Evolutionary conservation across 805 yeast genomes (phyloP).

Genomic region (Nakazawaea anatomiae): DNA sequence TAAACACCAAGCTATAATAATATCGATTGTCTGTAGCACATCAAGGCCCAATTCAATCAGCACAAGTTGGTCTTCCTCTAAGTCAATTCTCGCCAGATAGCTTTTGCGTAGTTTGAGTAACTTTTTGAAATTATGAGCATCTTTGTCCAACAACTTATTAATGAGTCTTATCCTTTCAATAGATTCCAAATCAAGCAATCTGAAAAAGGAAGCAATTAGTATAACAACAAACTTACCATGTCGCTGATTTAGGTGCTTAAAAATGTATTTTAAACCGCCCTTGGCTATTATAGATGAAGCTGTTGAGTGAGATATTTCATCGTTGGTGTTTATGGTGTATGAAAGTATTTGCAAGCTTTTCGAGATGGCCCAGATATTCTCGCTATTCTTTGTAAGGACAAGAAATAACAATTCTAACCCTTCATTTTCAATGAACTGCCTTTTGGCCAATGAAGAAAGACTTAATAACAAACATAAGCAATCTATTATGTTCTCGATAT

Average conservation of each 20-base stretch:
- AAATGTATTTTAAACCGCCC: slow-evolving; percentile 10
- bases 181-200: slow-evolving; percentile 10
- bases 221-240: background rate
- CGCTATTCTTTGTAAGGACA: background rate
- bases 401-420: slow-evolving; percentile 10
- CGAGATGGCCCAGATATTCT: slow-evolving; percentile 1
- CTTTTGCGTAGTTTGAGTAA: background rate
- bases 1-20: slow-evolving; percentile 8
- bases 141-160: slow-evolving; percentile 9
- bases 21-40: slow-evolving; percentile 1
- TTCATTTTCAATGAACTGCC: slow-evolving; percentile 11
- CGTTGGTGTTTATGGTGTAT: background rate
- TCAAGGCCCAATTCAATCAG: slow-evolving; percentile 4
- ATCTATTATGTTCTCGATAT: slow-evolving; percentile 10
- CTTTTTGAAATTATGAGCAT: background rate
- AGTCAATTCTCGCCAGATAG: background rate
- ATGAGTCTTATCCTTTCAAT: slow-evolving; percentile 8
- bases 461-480: slow-evolving; percentile 15
- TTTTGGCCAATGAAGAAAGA: slow-evolving; percentile 6
- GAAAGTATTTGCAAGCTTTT: slow-evolving; percentile 1
- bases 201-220: slow-evolving; percentile 4
- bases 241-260: slow-evolving; percentile 1
- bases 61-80: background rate
- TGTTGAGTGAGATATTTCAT: background rate
- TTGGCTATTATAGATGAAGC: slow-evolving; percentile 1